Evolutionary conservation across 2,329 filamentous ascomycete genomes (phyloP), one percentile per base, ranked within the genome.

Genomic region (Fonsecaea nubica): DNA sequence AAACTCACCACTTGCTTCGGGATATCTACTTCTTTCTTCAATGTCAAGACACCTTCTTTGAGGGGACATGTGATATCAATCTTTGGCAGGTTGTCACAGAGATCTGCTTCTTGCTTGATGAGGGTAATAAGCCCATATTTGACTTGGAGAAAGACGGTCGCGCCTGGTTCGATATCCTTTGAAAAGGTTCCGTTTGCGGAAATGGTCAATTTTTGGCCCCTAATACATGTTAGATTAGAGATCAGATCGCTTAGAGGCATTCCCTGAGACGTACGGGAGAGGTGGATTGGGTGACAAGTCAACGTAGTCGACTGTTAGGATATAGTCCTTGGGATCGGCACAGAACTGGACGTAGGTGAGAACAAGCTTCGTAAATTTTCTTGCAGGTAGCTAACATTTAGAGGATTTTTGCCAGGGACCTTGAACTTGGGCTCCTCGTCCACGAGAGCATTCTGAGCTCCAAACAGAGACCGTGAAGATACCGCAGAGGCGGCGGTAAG

Each of bases 81-180:
- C 60, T 71, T 54, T 72, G 68, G 68, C 15, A 72, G 64, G 45
- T 96, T 90, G 67, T 97, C 91, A 83, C 95, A 99, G 42, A 98
- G 86, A 76, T 97, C 90, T 74, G 90, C 89, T 72, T 85, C 86
- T 71, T 91, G 91, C 78, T 87, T 92, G 79, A 99, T 88, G 71
- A 99, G 86, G 63, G 89, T 91, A 79, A 99, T 97, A 72, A 97
- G 84, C 67, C 94, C 94, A 79, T 96, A 97, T 82, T 97, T 97
- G 81, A 99, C 94, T 72, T 89, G 86, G 48, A 99, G 79, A 56
- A 90, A 84, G 69, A 97, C 90, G 74, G 91, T 92, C 67, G 94
- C 92, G 65, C 92, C 94, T 65, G 92, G 78, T 63, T 88, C 86
- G 71, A 99, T 88, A 59, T 84, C 80, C 75, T 96, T 80, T 72